A percentile compares a stretch with the other conserved stretches of the same genome.
phyloP scores from a whole-genome alignment of 441 rosid species.

The Dalechampia spathulata region DNA sequence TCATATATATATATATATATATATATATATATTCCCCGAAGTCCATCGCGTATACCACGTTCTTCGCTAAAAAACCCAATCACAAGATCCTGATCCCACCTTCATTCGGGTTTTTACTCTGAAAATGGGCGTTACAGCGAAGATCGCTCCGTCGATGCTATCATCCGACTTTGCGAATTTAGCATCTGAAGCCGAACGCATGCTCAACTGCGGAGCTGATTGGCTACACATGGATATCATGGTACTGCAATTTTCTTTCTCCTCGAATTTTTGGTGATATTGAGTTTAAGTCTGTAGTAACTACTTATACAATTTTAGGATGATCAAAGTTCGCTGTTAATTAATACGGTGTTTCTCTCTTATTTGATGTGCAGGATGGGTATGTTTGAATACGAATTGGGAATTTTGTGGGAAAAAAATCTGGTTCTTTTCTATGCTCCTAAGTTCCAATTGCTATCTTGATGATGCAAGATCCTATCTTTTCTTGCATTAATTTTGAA shows the following conservation, averaged over 20 bases:
- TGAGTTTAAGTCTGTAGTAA: no score
- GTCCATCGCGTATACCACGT: neutral
- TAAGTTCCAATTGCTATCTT: no score
- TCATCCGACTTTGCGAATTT: constrained; percentile 91
- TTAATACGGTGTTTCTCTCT: neutral
- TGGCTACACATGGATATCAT: constrained; percentile 99
- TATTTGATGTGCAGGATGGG: constrained; percentile 70
- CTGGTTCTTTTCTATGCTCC: constrained; percentile 2
- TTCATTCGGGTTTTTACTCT: neutral
- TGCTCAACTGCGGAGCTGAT: constrained; percentile 79
- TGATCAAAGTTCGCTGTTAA: no score
- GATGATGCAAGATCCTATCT: no score
- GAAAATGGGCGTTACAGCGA: constrained; percentile 48
- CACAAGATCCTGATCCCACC: neutral
- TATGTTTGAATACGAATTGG: constrained; percentile 25
- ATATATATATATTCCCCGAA: no score
- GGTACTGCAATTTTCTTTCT: no score
- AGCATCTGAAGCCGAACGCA: constrained; percentile 77
- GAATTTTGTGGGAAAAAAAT: no score
- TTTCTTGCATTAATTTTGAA: no score
- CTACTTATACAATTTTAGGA: no score
- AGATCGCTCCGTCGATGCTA: constrained; percentile 90
- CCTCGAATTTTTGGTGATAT: no score
- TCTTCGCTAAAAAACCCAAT: neutral
- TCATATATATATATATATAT: no score